Percentiles rank a stretch among this genome's conserved stretches.
These are phyloP conservation scores for Gymnopilus junonius DNA, from an alignment of 768 basidiomycete genomes.

Conservation along the genomic window DNA sequence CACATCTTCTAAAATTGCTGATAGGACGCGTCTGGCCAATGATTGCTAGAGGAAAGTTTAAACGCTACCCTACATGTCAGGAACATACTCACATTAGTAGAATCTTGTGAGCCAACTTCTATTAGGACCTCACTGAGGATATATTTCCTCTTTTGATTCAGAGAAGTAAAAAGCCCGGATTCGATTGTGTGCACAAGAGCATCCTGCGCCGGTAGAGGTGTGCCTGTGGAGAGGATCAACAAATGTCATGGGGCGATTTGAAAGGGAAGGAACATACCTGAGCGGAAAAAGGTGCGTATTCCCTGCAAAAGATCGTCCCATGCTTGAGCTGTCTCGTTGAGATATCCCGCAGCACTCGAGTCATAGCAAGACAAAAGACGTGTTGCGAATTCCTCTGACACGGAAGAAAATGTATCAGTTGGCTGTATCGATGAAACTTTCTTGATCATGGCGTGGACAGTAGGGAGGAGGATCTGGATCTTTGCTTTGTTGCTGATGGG, in stretches of 20 bases:
- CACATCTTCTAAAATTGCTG: constrained; percentile 51
- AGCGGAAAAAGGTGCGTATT: constrained; percentile 46
- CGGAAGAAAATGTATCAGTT: constrained; percentile 20
- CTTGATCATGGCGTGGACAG: constrained; percentile 46
- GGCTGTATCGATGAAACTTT: constrained; percentile 15
- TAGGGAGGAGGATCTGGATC: constrained; percentile 61
- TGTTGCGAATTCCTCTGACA: constrained; percentile 40
- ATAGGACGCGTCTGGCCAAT: constrained; percentile 53
- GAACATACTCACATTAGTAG: constrained; percentile 49
- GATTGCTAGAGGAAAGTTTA: constrained; percentile 38
- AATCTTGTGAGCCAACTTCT: constrained; percentile 49
- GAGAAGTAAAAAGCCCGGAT: constrained; percentile 55
- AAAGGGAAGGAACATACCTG: constrained; percentile 38
- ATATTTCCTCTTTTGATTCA: constrained; percentile 57
- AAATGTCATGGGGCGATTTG: background rate
- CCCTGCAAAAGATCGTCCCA: constrained; percentile 58
- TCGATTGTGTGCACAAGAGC: constrained; percentile 51
- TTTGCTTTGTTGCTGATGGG: constrained; percentile 52
- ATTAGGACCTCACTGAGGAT: constrained; percentile 63
- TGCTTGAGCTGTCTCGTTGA: constrained; percentile 46
- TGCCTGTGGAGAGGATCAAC: constrained; percentile 35
- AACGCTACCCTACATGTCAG: background rate
- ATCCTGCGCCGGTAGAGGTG: constrained; percentile 39
- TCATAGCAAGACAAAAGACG: constrained; percentile 59
- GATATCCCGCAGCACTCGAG: constrained; percentile 40